Conservation (phyloP, 2,329 filamentous ascomycete species). For the Fusarium sp. region DNA sequence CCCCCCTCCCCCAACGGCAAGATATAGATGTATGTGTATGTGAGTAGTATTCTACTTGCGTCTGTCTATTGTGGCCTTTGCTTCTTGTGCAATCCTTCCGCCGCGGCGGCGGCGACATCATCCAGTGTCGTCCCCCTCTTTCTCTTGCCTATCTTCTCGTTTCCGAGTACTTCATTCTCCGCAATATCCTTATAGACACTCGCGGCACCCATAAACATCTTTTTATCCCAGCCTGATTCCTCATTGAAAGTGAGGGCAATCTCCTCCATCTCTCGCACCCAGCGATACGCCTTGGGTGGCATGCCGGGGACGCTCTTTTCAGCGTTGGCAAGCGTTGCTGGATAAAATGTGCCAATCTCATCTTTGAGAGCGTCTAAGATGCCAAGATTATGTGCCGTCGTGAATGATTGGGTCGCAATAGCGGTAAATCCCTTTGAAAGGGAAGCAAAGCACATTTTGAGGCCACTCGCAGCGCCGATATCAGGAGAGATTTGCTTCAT, state of each 20-base stretch:
- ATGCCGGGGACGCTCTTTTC: constrained; percentile 66
- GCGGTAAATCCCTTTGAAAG: constrained; percentile 73
- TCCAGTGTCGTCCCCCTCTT: constrained; percentile 65
- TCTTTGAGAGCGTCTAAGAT: constrained; percentile 67
- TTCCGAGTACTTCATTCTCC: constrained; percentile 67
- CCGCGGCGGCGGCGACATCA: constrained; percentile 62
- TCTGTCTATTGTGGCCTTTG: constrained; percentile 43
- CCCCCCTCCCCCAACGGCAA: constrained; percentile 3
- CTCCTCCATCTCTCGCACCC: constrained; percentile 81
- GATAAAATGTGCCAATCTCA: constrained; percentile 63
- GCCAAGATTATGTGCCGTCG: constrained; percentile 71
- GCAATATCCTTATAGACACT: constrained; percentile 70
- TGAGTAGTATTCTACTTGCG: background rate
- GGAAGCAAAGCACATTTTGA: constrained; percentile 74
- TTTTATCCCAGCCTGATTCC: constrained; percentile 68
- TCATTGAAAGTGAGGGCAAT: constrained; percentile 72
- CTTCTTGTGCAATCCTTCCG: constrained; percentile 58
- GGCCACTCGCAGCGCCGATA: constrained; percentile 65
- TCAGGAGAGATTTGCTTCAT: constrained; percentile 57
- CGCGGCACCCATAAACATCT: constrained; percentile 68
- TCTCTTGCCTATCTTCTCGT: constrained; percentile 66
- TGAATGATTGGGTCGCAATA: constrained; percentile 75
- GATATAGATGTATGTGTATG: background rate
- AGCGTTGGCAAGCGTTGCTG: constrained; percentile 56
- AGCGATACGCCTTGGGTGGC: constrained; percentile 79